Evolutionary conservation across 768 basidiomycete genomes (phyloP), one percentile per base, ranked within the genome.

Genomic region (Candolleomyces eurysporus): DNA sequence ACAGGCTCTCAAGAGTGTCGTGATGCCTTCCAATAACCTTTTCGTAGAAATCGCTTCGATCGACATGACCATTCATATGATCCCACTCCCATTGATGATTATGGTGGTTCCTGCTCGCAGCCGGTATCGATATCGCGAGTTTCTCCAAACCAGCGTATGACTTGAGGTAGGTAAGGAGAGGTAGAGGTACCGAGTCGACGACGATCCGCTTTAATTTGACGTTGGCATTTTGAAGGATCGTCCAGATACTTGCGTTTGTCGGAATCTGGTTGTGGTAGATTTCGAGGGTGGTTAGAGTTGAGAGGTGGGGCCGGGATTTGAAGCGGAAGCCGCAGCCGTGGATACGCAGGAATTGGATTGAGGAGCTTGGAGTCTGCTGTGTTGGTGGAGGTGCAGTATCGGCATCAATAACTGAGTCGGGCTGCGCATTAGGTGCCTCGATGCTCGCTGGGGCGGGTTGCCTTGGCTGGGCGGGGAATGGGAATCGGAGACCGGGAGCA

Each of bases 61-160:
- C 43, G 56, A 48, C 16, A 17, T 22, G 21, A 48, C 36, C 11
- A 36, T 11, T 36, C 36, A 36, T 36, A 36, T 36, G 46, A 3
- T 48, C 46, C 46, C n/a, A 17, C 21, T 48, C n/a, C n/a, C 21
- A 22, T 48, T 48, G 3, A 17, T 48, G 46, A 14, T 17, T 48
- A 17, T 22, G 46, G 8, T 32, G 40, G 14, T 22, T 42, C 21
- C 26, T 17, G 8, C 48, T 19, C 19, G 22, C 32, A 13, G n/a
- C 21, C 19, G 57, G 57, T 21, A n/a, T 8, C 16, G 16, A 16
- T 11, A 57, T 17, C 19, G n/a, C 31, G 11, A 58, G 32, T 30
- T 39, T 58, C 32, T 58, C 57, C 13, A 58, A 46, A 5, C 57
- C 57, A 14, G 57, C 48, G 48, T 58, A 58, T 11, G 57, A 31